phyloP scores from a whole-genome alignment of 2,329 filamentous ascomycete species.

The Periconia sp. region DNA sequence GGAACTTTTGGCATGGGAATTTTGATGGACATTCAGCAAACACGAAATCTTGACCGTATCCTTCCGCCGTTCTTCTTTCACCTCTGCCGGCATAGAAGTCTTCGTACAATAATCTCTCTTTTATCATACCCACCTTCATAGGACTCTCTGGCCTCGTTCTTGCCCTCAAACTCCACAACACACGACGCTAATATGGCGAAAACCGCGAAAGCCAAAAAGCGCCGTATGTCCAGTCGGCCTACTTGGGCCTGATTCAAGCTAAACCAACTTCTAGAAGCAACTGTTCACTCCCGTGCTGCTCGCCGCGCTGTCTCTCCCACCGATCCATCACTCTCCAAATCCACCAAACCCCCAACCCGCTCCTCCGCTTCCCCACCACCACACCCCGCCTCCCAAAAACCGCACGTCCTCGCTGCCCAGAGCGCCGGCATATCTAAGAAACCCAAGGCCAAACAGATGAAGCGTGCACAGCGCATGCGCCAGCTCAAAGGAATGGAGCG shows the following conservation, averaged over 20 bases:
- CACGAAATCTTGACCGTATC: no score
- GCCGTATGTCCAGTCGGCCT: conserved; percentile 43
- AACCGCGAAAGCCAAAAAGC: conserved; percentile 55
- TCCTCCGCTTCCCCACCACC: conserved; percentile 32
- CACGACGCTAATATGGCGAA: conserved; percentile 47
- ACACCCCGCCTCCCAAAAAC: conserved; percentile 31
- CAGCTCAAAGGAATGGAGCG: conserved; percentile 56
- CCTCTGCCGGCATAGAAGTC: no score
- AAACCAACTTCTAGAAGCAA: conserved; percentile 58
- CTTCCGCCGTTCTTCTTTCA: no score
- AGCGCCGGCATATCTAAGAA: conserved; percentile 74
- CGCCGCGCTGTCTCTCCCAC: conserved; percentile 74
- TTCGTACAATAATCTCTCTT: no score
- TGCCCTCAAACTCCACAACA: no score
- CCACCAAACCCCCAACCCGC: conserved; percentile 57
- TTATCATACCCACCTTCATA: no score
- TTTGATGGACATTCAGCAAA: conserved; percentile 3
- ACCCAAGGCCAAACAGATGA: conserved; percentile 61
- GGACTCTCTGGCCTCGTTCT: no score
- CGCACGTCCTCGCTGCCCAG: conserved; percentile 70
- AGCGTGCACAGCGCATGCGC: conserved; percentile 60
- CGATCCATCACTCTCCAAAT: conserved; percentile 75
- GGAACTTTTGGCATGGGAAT: conserved; percentile 1
- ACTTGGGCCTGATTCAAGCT: no score
- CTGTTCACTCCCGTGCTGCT: conserved; percentile 75